These are phyloP conservation scores for Boletus austroedulis DNA, from an alignment of 1,284 basidiomycete species.

Conservation along the genomic window DNA sequence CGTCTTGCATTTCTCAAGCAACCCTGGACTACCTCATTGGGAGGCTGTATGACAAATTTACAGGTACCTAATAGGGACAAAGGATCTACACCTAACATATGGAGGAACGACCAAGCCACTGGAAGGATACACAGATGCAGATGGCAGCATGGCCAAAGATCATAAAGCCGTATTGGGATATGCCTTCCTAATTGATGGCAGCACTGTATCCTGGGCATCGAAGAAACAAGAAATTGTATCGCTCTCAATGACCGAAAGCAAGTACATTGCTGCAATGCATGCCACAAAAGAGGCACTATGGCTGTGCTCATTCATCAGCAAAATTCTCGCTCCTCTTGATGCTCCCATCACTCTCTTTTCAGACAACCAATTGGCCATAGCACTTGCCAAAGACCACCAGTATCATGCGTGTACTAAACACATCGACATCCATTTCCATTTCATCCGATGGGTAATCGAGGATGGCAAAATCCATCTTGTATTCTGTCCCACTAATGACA, in stretches of 20 bases:
- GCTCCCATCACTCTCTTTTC: not conserved
- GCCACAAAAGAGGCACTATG: not conserved
- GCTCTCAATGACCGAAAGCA: not conserved
- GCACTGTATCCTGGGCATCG: not conserved
- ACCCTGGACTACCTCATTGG: not conserved
- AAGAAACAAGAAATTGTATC: not conserved
- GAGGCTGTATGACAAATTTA: not conserved
- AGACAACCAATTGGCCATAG: not conserved
- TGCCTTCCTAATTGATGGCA: not conserved
- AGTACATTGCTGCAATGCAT: not conserved
- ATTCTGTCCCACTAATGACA: not conserved
- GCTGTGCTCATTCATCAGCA: not conserved
- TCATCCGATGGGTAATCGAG: not conserved
- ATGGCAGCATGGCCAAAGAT: not conserved
- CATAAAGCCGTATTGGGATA: not conserved
- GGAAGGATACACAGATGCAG: not conserved
- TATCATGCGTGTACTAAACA: not conserved
- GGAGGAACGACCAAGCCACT: not conserved
- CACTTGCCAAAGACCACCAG: not conserved
- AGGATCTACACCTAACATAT: not conserved
- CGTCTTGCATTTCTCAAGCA: not conserved
- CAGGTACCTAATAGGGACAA: not conserved
- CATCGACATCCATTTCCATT: not conserved
- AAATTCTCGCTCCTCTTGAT: not conserved
- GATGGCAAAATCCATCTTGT: not conserved